Evolutionary conservation across 1,139 yeast species (phyloP), one percentile per base, ranked within the genome.

Genomic region (Geotrichum australiense): DNA sequence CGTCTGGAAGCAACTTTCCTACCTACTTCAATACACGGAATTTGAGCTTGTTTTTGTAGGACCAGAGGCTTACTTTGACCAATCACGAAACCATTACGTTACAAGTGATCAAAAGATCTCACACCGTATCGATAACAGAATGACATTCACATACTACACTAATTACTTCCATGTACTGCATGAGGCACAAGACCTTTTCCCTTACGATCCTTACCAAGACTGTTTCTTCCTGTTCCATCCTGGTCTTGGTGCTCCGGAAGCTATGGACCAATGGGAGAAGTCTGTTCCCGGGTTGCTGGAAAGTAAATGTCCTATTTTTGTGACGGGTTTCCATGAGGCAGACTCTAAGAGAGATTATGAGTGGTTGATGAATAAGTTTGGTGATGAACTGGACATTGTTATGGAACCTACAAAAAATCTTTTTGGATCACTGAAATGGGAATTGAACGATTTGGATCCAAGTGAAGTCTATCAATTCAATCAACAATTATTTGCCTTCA

Each of bases 181-280:
- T 63, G 86, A 86, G 53, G 80, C 84, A 46, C 94, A 91, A 54
- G 96, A 89, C 63, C 81, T 91, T 60, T 86, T 87, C 79, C 98
- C 98, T 12, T 91, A 89, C 61, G 98, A 91, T 62, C 98, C 99
- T 31, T 91, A 89, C 63, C 73, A 85, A 61, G 98, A 91, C 61
- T 76, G 78, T 22, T 91, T 91, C 66, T 87, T 86, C 71, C 69
- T 85, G 42, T 91, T 89, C 81, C 97, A 91, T 62, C 97, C 98
- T 2, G 96, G 96, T 34, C 75, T 87, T 61, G 81, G 86, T 21
- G 83, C 94, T 15, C 84, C 86, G 10, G 95, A 86, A 58, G 75
- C 83, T 37, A 71, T 76, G 59, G 78, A 76, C 41, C 77, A 79
- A 56, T 87, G 96, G 94, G 74, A 75, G 50, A 80, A 82, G 61